These are phyloP conservation scores for Lactuca sativa DNA, from an alignment of 129 eudicot species.

Conservation along the genomic window DNA sequence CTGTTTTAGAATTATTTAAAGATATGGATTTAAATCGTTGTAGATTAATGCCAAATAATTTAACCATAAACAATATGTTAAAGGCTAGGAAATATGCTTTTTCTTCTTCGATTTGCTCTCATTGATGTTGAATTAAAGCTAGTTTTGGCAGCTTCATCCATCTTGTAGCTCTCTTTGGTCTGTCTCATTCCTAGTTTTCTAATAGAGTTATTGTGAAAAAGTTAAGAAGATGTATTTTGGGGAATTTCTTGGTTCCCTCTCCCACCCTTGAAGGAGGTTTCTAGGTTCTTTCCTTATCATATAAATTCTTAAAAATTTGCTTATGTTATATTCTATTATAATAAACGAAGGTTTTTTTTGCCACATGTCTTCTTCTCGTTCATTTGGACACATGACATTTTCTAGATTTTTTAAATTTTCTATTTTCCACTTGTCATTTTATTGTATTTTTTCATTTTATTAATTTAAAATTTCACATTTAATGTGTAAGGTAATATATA, in stretches of 20 bases:
- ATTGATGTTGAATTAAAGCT: not conserved
- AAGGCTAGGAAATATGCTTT: not conserved
- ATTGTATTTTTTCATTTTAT: too few species aligned
- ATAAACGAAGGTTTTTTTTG: too few species aligned
- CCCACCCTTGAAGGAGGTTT: slow-evolving; percentile 2
- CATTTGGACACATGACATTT: too few species aligned
- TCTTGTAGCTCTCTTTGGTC: not conserved
- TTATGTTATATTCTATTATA: not conserved
- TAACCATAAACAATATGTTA: not conserved
- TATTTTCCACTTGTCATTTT: too few species aligned
- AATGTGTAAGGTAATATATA: too few species aligned
- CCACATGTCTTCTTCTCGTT: too few species aligned
- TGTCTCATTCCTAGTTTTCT: not conserved
- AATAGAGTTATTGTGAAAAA: not conserved
- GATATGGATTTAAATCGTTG: not conserved
- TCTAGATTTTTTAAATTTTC: too few species aligned
- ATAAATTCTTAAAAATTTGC: not conserved
- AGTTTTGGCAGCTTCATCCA: not conserved
- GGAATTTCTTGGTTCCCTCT: slow-evolving; percentile 13
- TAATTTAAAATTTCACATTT: too few species aligned
- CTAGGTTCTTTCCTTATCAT: not conserved
- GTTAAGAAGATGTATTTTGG: not conserved
- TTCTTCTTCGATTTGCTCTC: not conserved
- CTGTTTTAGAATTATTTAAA: not conserved
- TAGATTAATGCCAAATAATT: not conserved